Evolutionary conservation across 106 monocot genomes (phyloP), one percentile per base, ranked within the genome.

Genomic region (Acorus calamus): DNA sequence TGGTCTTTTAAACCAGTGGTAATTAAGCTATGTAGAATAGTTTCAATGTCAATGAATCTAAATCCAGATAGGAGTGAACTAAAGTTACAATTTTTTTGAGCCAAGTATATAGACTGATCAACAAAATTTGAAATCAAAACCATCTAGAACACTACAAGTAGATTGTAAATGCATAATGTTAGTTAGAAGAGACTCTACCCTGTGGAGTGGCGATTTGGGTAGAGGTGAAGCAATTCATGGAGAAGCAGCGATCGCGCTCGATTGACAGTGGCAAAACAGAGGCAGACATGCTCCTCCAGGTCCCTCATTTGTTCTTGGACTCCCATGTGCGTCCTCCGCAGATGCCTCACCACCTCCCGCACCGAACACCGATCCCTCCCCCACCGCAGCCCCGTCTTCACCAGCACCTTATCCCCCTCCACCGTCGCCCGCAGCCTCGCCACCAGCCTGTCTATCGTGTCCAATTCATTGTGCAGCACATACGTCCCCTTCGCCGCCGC

Each of bases 241-340:
- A 88, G 60, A 5, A 93, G 80, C 46, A 85, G 66, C 13, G 54
- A 65, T 56, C 89, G 76, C 4, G 83, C 77, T 0, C 74, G 75
- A 52, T 89, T 93, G 46, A 93, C 72, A 2, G 86, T 69, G 11
- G 76, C 72, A 48, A 89, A 74, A 60, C 81, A 89, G 11, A 86
- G 80, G 74, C 85, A 89, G 64, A 89, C 66, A 43, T 93, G 88
- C 60, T 89, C 79, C 11, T 93, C 83, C 47, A 93, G 83, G 47
- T 79, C 86, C 11, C 7, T 63, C 0, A 93, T 78, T 79, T 89
- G 88, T 52, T 62, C 57, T 5, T 63, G 62, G 46, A 92, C 57
- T 53, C 76, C 70, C 5, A 47, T 59, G 44, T 75, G 69, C 60
- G 65, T 89, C 69, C 69, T 83, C 56, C 74, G 75, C 11, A 93